Base-by-base conservation (phyloP, 2,329 filamentous ascomycete genomes). In the Clarireedia hainanense region DNA sequence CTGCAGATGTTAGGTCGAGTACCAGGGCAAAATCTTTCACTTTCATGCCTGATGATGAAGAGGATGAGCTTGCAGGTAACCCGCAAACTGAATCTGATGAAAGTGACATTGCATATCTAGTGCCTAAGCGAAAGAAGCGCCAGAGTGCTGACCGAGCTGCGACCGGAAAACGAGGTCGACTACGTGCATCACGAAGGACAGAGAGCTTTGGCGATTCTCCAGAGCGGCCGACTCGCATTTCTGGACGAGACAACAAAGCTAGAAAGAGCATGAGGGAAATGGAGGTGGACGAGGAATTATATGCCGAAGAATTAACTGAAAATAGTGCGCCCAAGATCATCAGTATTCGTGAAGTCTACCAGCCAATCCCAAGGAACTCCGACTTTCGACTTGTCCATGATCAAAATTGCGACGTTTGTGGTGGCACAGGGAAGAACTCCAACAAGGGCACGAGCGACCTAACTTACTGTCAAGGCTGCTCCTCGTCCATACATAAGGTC, bases 381-480 rank as follows among this genome's bases (percentile, higher is more conserved):
- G 72, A 78, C 2, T 99, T 99, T 69, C 78, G 79, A 53, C 73
- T 76, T 23, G 79, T 81, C 10, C 94, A 99, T 70, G 81, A 79
- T 47, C 75, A 80, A 42, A 75, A 74, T 6, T 99, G 94, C 69
- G 85, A 89, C 62, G 79, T 83, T 2, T 99, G 94, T 67, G 74
- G 72, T 48, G 71, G 74, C n/a, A 72, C 70, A 15, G 78, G 79
- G 7, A 74, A 79, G 48, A 74, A 77, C 23, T 69, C 73, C 1
- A 78, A 75, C 56, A 86, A 84, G 66, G 90, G 89, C 12, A 58
- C 47, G 36, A 69, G 68, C 0, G 76, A 80, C 40, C 75, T 99
- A 24, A 79, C 99, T 36, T 85, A 86, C 66, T 99, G 94, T 64
- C 95, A 99, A 72, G 94, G 94, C 30, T 99, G 94, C 69, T 90